Base-by-base conservation (phyloP, 345 rosid genomes). In the Eucalyptus viminalis region DNA sequence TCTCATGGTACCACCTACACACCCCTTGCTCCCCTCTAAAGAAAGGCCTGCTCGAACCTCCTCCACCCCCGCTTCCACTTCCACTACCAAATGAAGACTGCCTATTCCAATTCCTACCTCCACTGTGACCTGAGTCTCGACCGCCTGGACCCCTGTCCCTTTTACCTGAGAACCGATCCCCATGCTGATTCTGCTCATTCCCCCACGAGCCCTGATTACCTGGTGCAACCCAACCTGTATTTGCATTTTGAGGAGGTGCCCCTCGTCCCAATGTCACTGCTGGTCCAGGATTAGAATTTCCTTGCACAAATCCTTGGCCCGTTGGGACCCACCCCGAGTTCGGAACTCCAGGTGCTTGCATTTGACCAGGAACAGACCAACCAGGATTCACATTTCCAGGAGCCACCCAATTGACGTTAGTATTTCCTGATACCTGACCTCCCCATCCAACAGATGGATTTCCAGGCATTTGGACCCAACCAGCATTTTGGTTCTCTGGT, bases 141-240 rank as follows among this genome's bases (percentile, higher is more conserved):
- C 47, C 47, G 11, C 85, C 85, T 40, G 47, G 47, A 76, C 47
- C 85, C 47, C 85, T 80, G 89, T 94, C 96, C 86, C 93, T 91
- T 53, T 92, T 94, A 88, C 92, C 87, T 5, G 91, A 86, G 80
- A 88, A 91, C 87, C 94, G 91, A 90, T 95, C 97, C 88, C 95
- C 97, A 45, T 92, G 91, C 54, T 94, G 94, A 88, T 89, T 93
- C 90, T 90, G 93, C 86, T 95, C 97, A 76, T 80, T 91, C 90
- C 94, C 94, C 97, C 96, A 93, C 29, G 76, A 54, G 34, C 92
- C 93, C 80, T 92, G 88, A 89, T 94, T 96, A 83, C 92, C 95
- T 56, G 96, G 91, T 69, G 91, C 91, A 86, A 90, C 92, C 99
- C 99, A 96, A 89, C 94, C 94, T 2, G 93, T 44, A 88, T 92